Conservation (phyloP, 352 stramenopile species). For the Pseudoperonospora humuli region DNA sequence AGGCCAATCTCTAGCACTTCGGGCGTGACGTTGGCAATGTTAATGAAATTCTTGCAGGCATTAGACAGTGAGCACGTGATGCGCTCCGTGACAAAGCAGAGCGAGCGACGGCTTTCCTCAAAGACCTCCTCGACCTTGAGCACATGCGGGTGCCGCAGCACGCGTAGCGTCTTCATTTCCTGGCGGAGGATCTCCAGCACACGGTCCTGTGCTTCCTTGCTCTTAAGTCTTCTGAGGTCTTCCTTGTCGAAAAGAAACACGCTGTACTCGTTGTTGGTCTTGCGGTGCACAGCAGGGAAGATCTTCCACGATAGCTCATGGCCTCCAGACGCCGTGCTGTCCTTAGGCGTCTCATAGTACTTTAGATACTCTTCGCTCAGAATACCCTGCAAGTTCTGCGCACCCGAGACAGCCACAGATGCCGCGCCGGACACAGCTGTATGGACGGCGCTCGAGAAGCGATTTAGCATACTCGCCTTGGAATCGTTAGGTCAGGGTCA, state of each 20-base stretch:
- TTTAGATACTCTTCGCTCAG: conserved; percentile 82
- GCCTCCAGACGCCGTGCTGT: conserved; percentile 75
- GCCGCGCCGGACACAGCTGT: conserved; percentile 43
- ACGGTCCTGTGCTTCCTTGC: conserved; percentile 81
- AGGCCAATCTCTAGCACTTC: conserved; percentile 84
- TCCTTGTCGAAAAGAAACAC: conserved; percentile 87
- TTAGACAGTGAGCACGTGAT: conserved; percentile 87
- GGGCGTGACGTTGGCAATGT: conserved; percentile 77
- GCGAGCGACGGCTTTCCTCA: conserved; percentile 75
- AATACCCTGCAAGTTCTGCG: conserved; percentile 47
- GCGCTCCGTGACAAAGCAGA: conserved; percentile 88
- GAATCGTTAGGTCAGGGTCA: too few species aligned
- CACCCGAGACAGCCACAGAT: conserved; percentile 33
- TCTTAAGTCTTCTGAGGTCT: conserved; percentile 74
- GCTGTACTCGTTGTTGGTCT: conserved; percentile 72
- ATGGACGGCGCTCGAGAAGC: conserved; percentile 66
- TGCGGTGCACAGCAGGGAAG: conserved; percentile 72
- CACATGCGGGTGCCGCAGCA: conserved; percentile 84
- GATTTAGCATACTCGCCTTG: conserved; percentile 74
- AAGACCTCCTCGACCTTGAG: conserved; percentile 88
- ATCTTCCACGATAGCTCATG: conserved; percentile 83
- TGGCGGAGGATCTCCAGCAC: conserved; percentile 82
- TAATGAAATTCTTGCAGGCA: conserved; percentile 85
- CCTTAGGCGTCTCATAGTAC: conserved; percentile 80
- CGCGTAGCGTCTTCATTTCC: conserved; percentile 81